These are phyloP conservation scores for Medakamo hakoo DNA, from an alignment of 139 green algal genomes.

Conservation along the genomic window DNA sequence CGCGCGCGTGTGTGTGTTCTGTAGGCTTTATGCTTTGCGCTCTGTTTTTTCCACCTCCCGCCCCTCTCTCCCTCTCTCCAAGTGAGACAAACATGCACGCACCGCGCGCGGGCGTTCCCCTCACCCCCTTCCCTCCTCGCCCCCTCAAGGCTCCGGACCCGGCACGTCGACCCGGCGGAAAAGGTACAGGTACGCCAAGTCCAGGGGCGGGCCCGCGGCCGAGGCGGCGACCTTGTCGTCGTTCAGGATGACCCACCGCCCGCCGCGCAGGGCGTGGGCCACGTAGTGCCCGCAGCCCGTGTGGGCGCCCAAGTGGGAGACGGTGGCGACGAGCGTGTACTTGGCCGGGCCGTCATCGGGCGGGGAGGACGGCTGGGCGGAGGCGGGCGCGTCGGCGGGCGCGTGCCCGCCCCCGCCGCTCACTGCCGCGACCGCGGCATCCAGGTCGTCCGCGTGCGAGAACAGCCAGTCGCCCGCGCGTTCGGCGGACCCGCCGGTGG, in stretches of 20 bases:
- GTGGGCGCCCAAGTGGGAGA: slow-evolving; percentile 89
- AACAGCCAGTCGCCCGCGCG: slow-evolving; percentile 89
- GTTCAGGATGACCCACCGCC: slow-evolving; percentile 90
- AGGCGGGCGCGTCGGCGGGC: not conserved
- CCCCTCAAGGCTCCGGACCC: not conserved
- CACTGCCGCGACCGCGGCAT: slow-evolving; percentile 32
- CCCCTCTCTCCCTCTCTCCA: not conserved
- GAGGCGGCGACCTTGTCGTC: slow-evolving; percentile 91
- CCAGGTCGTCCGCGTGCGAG: slow-evolving; percentile 64
- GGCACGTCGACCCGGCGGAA: slow-evolving; percentile 32
- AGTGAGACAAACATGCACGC: too few relatives aligned
- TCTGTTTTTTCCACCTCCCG: not conserved
- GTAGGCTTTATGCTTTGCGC: not conserved
- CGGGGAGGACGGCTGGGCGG: not conserved
- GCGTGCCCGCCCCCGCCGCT: not conserved
- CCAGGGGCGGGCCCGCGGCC: slow-evolving; percentile 53
- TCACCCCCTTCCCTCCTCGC: not conserved
- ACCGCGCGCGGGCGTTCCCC: too few relatives aligned
- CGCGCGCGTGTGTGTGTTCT: too few relatives aligned
- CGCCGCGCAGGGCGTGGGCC: slow-evolving; percentile 38
- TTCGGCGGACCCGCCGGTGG: slow-evolving; percentile 61
- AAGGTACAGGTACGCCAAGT: slow-evolving; percentile 92
- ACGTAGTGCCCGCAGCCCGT: slow-evolving; percentile 94
- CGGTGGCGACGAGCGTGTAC: slow-evolving; percentile 78
- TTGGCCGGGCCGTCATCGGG: slow-evolving; percentile 39